Conservation (phyloP, 768 basidiomycete species). For the Phylloporus sp. region DNA sequence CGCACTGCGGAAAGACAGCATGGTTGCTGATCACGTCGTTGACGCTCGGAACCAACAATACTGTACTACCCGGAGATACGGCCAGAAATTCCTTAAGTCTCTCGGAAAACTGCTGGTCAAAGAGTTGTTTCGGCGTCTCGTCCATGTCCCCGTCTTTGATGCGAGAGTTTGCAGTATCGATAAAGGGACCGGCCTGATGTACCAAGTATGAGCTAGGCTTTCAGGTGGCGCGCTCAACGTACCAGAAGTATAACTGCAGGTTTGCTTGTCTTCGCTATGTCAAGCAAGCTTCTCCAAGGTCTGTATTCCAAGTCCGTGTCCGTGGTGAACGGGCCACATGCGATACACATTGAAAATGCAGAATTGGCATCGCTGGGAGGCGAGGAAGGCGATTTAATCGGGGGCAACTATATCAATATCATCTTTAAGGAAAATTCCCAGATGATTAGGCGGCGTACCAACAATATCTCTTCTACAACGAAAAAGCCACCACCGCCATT, state of each 20-base stretch:
- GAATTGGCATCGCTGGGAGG: conserved; percentile 33
- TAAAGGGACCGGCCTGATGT: conserved; percentile 83
- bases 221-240: conserved; percentile 9
- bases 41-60: conserved; percentile 79
- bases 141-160: conserved; percentile 76
- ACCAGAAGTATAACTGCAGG: conserved; percentile 83
- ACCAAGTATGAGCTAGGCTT: not conserved
- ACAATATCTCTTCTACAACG: conserved; percentile 73
- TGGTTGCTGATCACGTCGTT: conserved; percentile 79
- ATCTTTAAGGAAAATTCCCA: not conserved
- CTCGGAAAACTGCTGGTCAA: conserved; percentile 57
- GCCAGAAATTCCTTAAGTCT: conserved; percentile 56
- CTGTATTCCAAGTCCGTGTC: conserved; percentile 75
- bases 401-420: conserved; percentile 54
- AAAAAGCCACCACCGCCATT: conserved; percentile 93
- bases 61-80: conserved; percentile 60
- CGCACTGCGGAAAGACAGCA: conserved; percentile 81
- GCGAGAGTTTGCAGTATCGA: conserved; percentile 71
- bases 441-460: conserved; percentile 49
- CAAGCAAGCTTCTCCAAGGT: conserved; percentile 62
- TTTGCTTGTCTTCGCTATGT: conserved; percentile 55
- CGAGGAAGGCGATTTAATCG: conserved; percentile 45
- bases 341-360: conserved; percentile 64
- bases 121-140: conserved; percentile 60
- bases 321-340: conserved; percentile 82